These are phyloP conservation scores for Musa acuminata DNA, from an alignment of 176 grass and related monocot species.

Conservation along the genomic window DNA sequence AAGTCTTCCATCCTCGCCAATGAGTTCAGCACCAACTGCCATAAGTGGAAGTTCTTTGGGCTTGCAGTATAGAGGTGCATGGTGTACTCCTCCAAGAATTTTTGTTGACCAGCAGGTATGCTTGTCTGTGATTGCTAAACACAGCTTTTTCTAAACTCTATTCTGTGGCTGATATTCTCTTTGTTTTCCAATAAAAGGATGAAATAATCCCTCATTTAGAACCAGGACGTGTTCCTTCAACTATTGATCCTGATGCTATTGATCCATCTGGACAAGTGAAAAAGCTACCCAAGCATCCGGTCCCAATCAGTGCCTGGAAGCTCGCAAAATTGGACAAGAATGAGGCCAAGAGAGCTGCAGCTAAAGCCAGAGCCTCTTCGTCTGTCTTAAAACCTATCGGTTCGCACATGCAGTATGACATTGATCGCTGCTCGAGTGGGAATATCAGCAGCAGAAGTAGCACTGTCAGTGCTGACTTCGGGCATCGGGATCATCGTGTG, in stretches of 20 bases:
- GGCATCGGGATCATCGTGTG: background rate
- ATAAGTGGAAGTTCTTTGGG: conserved; percentile 18
- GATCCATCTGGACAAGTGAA: conserved; percentile 4
- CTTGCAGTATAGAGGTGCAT: conserved; percentile 19
- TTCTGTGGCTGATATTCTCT: background rate
- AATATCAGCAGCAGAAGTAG: conserved; percentile 24
- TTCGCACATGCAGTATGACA: conserved; percentile 6
- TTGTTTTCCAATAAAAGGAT: conserved; percentile 4
- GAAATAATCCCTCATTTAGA: conserved; percentile 22
- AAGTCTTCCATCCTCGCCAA: conserved; percentile 22
- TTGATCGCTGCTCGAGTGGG: conserved; percentile 16
- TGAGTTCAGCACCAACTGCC: conserved; percentile 20
- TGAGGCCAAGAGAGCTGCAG: conserved; percentile 18
- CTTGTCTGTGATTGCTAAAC: background rate
- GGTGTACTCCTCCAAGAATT: conserved; percentile 22
- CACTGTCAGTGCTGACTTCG: conserved; percentile 3
- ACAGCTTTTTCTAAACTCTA: background rate
- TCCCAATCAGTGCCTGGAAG: conserved; percentile 22
- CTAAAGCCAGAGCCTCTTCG: conserved; percentile 19
- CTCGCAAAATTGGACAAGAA: conserved; percentile 18
- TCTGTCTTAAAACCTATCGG: conserved; percentile 16
- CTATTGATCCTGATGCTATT: conserved; percentile 18
- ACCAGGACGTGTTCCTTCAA: conserved; percentile 16
- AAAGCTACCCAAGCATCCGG: conserved; percentile 12
- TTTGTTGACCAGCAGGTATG: conserved; percentile 21